phyloP scores from a whole-genome alignment of 2,329 filamentous ascomycete species.

The Leptographium galeiforme region DNA sequence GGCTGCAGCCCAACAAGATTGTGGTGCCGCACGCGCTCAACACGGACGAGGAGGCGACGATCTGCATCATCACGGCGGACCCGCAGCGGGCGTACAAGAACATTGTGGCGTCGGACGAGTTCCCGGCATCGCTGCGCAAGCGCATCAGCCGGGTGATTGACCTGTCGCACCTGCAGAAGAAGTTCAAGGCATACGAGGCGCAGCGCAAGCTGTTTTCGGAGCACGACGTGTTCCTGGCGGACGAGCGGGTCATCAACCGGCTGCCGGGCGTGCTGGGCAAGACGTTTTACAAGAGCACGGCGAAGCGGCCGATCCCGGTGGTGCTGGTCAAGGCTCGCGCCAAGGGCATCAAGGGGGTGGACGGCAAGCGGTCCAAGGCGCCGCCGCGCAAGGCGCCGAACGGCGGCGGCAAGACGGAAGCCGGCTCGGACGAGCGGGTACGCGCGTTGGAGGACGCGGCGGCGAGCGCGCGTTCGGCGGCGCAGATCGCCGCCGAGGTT shows the following conservation, averaged over 20 bases:
- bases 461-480: conserved; percentile 37
- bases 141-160: conserved; percentile 69
- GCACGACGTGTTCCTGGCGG: conserved; percentile 87
- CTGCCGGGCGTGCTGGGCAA: conserved; percentile 76
- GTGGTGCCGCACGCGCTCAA: conserved; percentile 63
- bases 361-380: conserved; percentile 41
- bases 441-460: conserved; percentile 44
- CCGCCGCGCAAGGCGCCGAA: conserved; percentile 30
- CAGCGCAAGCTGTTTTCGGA: conserved; percentile 71
- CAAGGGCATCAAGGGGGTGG: conserved; percentile 48
- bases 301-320: conserved; percentile 79
- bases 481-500: conserved; percentile 67
- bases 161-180: conserved; percentile 62
- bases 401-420: conserved; percentile 44
- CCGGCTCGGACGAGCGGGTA: conserved; percentile 61
- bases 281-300: conserved; percentile 73
- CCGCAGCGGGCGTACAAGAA: conserved; percentile 84
- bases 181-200: conserved; percentile 80
- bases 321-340: conserved; percentile 48
- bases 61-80: conserved; percentile 69
- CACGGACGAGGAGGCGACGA: conserved; percentile 48
- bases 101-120: conserved; percentile 59
- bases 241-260: conserved; percentile 66
- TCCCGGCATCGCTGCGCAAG: conserved; percentile 51
- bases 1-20: conserved; percentile 76